Base-by-base conservation (phyloP, 73 alveolate genomes). In the Diophrys sp. region DNA sequence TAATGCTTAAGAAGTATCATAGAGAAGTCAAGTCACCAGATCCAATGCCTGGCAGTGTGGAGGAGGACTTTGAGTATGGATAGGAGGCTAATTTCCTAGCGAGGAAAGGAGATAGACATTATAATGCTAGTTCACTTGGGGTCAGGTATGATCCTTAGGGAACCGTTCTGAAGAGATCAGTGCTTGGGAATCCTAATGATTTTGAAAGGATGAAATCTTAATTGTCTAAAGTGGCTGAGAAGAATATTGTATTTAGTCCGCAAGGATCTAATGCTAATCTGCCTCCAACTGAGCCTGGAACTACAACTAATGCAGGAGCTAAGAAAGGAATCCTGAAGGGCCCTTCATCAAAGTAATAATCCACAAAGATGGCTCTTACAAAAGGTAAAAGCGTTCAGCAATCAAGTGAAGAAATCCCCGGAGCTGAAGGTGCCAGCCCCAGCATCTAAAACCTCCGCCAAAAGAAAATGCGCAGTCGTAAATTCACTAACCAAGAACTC, bases 81-180 rank as follows among this genome's bases (percentile, higher is more conserved):
- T 5, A 44, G 18, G 62, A 44, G 62, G 18, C 5, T 5, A 44
- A 44, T 44, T 44, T 44, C 18, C 62, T 44, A 5, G 18, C 18
- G 5, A 11, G 18, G n/a, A 44, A 44, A 44, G n/a, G 18, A 44
- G 18, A 44, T 18, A 44, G 62, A 44, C n/a, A 11, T 44, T 18
- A 44, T 5, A 44, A 44, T 44, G 18, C 5, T 44, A 11, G n/a
- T 11, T 5, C 18, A 11, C 18, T 44, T 18, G 5, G n/a, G 18
- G 18, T 44, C 75, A 18, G 75, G 29, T 68, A 23, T 68, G 75
- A 68, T 31, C 5, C 2, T 26, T 2, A 18, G 5, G 75, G 75
- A 28, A 25, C 56, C 2, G 56, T 55, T 68, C 18, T 68, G 27
- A 68, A 68, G 54, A 18, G 75, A 29, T 68, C 75, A 25, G 29